phyloP scores from a whole-genome alignment of 2,329 filamentous ascomycete species.

The Pseudopyricularia cyperi region DNA sequence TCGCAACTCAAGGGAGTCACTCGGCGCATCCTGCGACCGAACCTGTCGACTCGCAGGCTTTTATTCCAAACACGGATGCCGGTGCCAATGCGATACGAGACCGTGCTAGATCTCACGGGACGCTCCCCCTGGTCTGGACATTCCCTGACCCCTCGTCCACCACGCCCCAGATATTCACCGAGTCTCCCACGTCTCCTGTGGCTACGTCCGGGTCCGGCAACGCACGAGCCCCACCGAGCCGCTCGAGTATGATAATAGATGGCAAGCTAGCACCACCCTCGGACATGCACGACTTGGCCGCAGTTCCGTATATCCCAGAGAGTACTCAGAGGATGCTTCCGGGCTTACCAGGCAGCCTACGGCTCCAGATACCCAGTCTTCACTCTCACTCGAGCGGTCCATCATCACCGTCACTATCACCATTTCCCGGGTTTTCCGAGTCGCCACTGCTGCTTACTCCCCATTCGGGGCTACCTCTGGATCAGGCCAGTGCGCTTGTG shows the following conservation, averaged over 20 bases:
- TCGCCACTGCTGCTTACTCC: conserved; percentile 33
- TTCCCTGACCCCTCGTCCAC: conserved; percentile 23
- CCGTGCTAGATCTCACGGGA: conserved; percentile 34
- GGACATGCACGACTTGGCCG: neutral
- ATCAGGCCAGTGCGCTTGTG: neutral
- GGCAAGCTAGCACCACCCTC: conserved; percentile 1
- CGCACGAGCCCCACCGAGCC: neutral
- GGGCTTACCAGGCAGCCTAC: conserved; percentile 14
- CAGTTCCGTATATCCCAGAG: neutral
- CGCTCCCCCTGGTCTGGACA: conserved; percentile 17
- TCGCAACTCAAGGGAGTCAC: conserved; percentile 12
- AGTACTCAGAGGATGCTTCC: conserved; percentile 10
- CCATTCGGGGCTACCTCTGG: conserved; percentile 8
- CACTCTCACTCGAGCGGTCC: conserved; percentile 26
- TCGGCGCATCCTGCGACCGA: neutral
- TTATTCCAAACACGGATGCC: neutral
- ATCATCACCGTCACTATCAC: conserved; percentile 37
- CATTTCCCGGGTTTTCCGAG: conserved; percentile 59
- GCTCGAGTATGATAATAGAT: neutral
- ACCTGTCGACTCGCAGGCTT: neutral
- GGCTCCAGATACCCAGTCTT: conserved; percentile 33
- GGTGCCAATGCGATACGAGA: conserved; percentile 7
- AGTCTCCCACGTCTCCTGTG: neutral
- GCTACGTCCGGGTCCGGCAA: neutral
- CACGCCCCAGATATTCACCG: conserved; percentile 12